These are phyloP conservation scores for Colletotrichum lindemuthianum DNA, from an alignment of 2,329 filamentous ascomycete species.

Conservation along the genomic window DNA sequence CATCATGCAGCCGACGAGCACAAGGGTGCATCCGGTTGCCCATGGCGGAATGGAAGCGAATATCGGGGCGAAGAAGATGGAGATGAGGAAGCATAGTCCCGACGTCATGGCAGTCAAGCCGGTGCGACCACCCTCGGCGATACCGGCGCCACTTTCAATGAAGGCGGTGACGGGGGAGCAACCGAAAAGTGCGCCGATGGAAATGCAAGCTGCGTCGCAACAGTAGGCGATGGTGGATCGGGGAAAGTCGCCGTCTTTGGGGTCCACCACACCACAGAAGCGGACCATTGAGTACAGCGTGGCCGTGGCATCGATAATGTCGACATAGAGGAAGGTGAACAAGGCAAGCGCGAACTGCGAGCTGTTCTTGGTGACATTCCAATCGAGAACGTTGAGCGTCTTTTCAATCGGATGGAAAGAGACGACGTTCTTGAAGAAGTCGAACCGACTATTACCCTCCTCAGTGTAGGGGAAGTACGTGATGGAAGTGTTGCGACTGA, in stretches of 20 bases:
- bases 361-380: slow-evolving; percentile 66
- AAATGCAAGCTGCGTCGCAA: slow-evolving; percentile 76
- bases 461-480: slow-evolving; percentile 77
- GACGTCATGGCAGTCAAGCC: slow-evolving; percentile 77
- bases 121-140: slow-evolving; percentile 78
- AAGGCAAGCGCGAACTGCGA: slow-evolving; percentile 76
- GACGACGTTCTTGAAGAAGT: slow-evolving; percentile 79
- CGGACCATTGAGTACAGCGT: slow-evolving; percentile 86
- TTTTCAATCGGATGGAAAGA: slow-evolving; percentile 76
- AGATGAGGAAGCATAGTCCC: slow-evolving; percentile 75
- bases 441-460: slow-evolving; percentile 72
- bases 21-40: slow-evolving; percentile 79
- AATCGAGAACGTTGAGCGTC: slow-evolving; percentile 72
- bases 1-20: slow-evolving; percentile 82
- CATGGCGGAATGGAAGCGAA: slow-evolving; percentile 82
- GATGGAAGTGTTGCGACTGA: slow-evolving; percentile 71
- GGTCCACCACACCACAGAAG: slow-evolving; percentile 73
- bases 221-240: slow-evolving; percentile 84
- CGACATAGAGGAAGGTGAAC: slow-evolving; percentile 82
- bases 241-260: slow-evolving; percentile 82
- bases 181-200: slow-evolving; percentile 75
- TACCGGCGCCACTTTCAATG: slow-evolving; percentile 80
- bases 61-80: slow-evolving; percentile 80
- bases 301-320: slow-evolving; percentile 81
- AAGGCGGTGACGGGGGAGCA: slow-evolving; percentile 78